Evolutionary conservation across 805 yeast species (phyloP), one percentile per base, ranked within the genome.

Genomic region (Metschnikowia noctiluminum): DNA sequence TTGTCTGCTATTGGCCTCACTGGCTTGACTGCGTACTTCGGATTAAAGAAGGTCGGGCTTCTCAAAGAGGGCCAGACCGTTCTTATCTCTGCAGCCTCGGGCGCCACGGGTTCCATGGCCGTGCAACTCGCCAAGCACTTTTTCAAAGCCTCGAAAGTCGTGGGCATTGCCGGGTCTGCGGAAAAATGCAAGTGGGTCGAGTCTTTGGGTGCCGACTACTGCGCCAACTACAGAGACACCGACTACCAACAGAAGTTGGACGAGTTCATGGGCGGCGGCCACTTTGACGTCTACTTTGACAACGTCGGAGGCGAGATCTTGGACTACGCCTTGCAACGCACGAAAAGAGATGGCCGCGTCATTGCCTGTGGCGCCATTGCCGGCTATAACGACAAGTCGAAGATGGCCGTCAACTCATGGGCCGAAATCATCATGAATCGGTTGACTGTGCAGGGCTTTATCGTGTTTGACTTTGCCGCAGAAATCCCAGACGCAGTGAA

Each of bases 281-380:
- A 70, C 45, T 76, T 77, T 35, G 83, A 81, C 56, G 69, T 74
- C 38, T 82, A 75, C 62, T 80, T 71, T 52, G 89, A 84, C 60
- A 78, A 78, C 54, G 88, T 84, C 34, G 89, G 88, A 41, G 89
- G 88, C 38, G 70, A 73, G 45, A 70, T 78, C 16, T 69, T 83
- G 57, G 80, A 77, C 54, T 62, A 68, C 28, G 76, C 77, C 45
- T 63, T 77, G 51, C 46, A 56, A 8, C 58, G 63, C 51, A 59
- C 73, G 49, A 78, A 70, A 52, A 62, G 61, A 7, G 61, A 59
- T 35, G 82, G 80, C 39, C 66, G 62, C 34, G 65, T 84, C 37
- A 60, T 81, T 47, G 83, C 81, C n/a, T 81, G 86, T 66, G 89
- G 89, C 52, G 73, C 82, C 13, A 80, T 84, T 51, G 65, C 86